A percentile compares a stretch with the other conserved stretches of the same genome.
Conservation (phyloP, 352 stramenopile genomes). For the Pythium folliculosum region DNA sequence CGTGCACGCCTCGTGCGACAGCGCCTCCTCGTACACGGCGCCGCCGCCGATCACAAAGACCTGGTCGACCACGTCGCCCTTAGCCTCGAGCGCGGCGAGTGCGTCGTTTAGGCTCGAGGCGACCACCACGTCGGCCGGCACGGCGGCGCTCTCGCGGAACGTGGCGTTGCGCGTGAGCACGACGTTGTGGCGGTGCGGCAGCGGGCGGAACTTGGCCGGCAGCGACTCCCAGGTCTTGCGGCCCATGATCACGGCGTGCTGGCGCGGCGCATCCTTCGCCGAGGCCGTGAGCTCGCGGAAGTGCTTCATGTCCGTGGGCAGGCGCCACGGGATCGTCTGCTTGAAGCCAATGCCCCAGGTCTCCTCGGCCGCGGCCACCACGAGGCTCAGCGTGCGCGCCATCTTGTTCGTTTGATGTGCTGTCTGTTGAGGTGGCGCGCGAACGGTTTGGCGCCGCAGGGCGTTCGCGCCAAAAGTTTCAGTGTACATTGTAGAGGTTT, state of each 20-base stretch:
- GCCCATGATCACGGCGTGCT: constrained; percentile 99
- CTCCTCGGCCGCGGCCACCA: constrained; percentile 86
- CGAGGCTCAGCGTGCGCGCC: constrained; percentile 53
- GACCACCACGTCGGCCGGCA: constrained; percentile 85
- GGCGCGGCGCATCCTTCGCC: background rate
- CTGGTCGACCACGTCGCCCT: constrained; percentile 80
- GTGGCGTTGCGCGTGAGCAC: constrained; percentile 89
- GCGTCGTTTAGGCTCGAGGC: constrained; percentile 91
- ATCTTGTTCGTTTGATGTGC: background rate
- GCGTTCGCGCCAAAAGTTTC: background rate
- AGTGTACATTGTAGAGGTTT: background rate
- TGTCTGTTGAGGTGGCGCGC: no score
- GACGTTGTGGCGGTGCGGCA: constrained; percentile 96
- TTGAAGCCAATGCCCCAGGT: constrained; percentile 87
- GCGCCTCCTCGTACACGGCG: constrained; percentile 93
- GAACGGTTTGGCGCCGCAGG: background rate
- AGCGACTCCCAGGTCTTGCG: constrained; percentile 99
- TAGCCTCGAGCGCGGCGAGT: constrained; percentile 75
- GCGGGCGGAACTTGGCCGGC: constrained; percentile 93
- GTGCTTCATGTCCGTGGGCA: constrained; percentile 95
- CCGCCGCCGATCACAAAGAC: constrained; percentile 98
- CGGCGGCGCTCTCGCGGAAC: constrained; percentile 38
- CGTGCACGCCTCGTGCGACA: constrained; percentile 82
- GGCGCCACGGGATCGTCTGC: constrained; percentile 92
- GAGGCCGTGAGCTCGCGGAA: constrained; percentile 94